These are phyloP conservation scores for Centella asiatica DNA, from an alignment of 129 eudicot species.

Conservation along the genomic window DNA sequence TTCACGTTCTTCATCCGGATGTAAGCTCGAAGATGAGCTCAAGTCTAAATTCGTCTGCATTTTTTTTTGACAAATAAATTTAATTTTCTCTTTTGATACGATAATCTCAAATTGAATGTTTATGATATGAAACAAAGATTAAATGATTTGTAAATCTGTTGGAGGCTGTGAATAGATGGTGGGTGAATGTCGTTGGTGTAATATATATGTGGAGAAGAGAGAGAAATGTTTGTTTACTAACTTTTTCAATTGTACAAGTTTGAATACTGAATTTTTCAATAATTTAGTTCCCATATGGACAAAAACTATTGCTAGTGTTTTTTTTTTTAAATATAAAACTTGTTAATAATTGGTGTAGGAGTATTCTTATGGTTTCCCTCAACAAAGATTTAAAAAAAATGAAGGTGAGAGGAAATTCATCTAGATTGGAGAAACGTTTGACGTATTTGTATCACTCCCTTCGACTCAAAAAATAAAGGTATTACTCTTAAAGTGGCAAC, in stretches of 20 bases:
- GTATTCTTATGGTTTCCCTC: too few relatives aligned
- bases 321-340: too few relatives aligned
- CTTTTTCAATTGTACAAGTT: background rate
- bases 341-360: too few relatives aligned
- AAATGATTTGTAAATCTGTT: background rate
- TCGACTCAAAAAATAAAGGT: too few relatives aligned
- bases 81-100: background rate
- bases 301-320: too few relatives aligned
- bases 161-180: background rate
- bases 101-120: background rate
- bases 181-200: background rate
- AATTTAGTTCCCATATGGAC: too few relatives aligned
- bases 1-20: background rate
- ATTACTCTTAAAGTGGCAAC: too few relatives aligned
- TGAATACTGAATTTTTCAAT: slow-evolving; percentile 1
- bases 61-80: background rate
- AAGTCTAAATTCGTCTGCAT: slow-evolving; percentile 4
- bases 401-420: background rate
- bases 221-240: background rate
- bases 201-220: background rate
- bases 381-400: too few relatives aligned
- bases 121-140: background rate
- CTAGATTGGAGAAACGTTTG: background rate
- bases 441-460: too few relatives aligned
- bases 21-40: slow-evolving; percentile 1